Percentiles rank a stretch among this genome's conserved stretches.
phyloP scores from a whole-genome alignment of 495 filamentous ascomycete genomes.

The Viridothelium virens region DNA sequence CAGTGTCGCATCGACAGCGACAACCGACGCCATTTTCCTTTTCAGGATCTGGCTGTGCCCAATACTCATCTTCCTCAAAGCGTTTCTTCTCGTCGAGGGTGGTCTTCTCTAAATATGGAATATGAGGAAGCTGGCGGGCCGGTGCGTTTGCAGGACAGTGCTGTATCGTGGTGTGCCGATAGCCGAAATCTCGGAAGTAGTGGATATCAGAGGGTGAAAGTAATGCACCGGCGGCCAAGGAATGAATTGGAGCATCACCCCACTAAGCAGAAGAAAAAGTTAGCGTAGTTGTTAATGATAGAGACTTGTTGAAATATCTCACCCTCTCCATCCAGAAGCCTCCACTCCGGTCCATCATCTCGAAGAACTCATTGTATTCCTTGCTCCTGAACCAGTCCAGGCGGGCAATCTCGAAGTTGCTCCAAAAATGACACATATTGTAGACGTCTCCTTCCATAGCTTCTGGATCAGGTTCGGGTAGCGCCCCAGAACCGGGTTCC shows the following conservation, averaged over 20 bases:
- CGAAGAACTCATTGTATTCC: constrained; percentile 95
- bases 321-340: constrained; percentile 99
- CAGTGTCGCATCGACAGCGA: constrained; percentile 95
- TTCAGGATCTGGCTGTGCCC: constrained; percentile 75
- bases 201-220: constrained; percentile 80
- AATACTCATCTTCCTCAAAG: constrained; percentile 92
- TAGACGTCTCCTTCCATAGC: constrained; percentile 96
- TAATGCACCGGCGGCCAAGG: constrained; percentile 84
- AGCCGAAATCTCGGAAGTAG: constrained; percentile 99
- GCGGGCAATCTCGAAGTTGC: constrained; percentile 97
- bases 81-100: constrained; percentile 79
- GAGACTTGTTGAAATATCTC: constrained; percentile 35
- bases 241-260: constrained; percentile 98
- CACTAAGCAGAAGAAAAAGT: constrained; percentile 52
- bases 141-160: constrained; percentile 97
- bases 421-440: constrained; percentile 99
- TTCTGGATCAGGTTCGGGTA: constrained; percentile 80
- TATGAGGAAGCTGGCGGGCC: constrained; percentile 72
- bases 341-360: constrained; percentile 97
- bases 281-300: constrained; percentile 23
- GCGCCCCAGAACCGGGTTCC: constrained; percentile 61
- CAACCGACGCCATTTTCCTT: constrained; percentile 98
- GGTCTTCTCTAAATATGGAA: constrained; percentile 76
- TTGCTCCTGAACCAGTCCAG: constrained; percentile 94
- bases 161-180: constrained; percentile 97